A percentile compares a stretch with the other conserved stretches of the same genome.
These are phyloP conservation scores for Codiaeum variegatum DNA, from an alignment of 441 rosid genomes.

Conservation along the genomic window DNA sequence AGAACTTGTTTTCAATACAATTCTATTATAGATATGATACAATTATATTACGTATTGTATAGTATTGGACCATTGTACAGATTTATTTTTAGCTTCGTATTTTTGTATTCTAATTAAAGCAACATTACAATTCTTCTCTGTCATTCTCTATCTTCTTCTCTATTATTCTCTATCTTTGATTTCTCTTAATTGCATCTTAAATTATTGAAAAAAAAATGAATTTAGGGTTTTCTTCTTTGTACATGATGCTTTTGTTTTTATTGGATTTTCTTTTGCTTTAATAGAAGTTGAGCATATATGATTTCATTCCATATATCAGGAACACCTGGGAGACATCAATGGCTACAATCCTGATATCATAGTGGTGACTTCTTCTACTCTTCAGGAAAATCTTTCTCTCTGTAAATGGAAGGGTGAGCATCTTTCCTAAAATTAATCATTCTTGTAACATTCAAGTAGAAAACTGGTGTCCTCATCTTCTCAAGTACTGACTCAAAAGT, in stretches of 20 bases:
- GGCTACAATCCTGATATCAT: constrained; percentile 63
- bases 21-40: no score
- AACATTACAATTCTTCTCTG: no score
- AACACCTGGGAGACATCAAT: constrained; percentile 82
- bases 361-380: constrained; percentile 36
- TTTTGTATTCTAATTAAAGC: no score
- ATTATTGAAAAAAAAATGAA: no score
- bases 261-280: constrained; percentile 11
- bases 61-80: no score
- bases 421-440: constrained; percentile 61
- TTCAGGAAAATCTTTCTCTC: constrained; percentile 38
- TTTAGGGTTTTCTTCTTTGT: constrained; percentile 1
- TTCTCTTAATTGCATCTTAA: no score
- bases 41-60: no score
- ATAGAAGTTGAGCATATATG: constrained; percentile 43
- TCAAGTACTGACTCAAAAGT: constrained; percentile 42
- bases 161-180: no score
- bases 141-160: no score
- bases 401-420: constrained; percentile 59
- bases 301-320: constrained; percentile 78
- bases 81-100: no score
- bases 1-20: no score
- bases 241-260: not conserved
- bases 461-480: constrained; percentile 45
- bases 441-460: constrained; percentile 53